Evolutionary conservation across 2,329 filamentous ascomycete species (phyloP), one percentile per base, ranked within the genome.

Genomic region (Nannizzia gypsea): DNA sequence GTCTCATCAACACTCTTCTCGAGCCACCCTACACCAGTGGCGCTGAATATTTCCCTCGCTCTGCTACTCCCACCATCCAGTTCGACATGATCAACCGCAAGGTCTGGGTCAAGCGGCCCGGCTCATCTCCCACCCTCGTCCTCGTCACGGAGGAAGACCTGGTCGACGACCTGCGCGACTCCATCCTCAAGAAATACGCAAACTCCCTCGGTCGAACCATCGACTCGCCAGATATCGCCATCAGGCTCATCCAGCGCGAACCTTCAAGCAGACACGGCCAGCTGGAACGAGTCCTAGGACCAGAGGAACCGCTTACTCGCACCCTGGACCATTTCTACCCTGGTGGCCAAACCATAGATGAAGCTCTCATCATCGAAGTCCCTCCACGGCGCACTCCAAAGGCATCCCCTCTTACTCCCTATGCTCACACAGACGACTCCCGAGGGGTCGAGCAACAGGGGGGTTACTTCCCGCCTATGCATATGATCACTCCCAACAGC

Each of bases 111-210:
- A 93, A 88, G 78, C 83, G 92, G 68, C 88, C 88, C 20, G 82
- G 86, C 64, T 88, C 86, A 61, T 96, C 92, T 60, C 85, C 92
- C 42, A 99, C 93, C 13, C 80, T 93, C 68, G 87, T 99, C 59
- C 84, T 87, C 62, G 88, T 95, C 67, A 81, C 84, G 66, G 88
- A 95, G 68, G 90, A 95, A 67, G 90, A 96, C 69, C 77, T 97
- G 67, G 91, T 97, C 60, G 93, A 99, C 72, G 92, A 96, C 74
- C 86, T 96, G 63, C 87, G 92, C 67, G 93, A 96, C 66, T 84
- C 90, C 79, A 93, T 97, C 60, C 77, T 97, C 66, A 85, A 84
- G 68, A 97, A 97, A 77, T 99, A 97, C 73, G 84, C 85, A 67
- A 97, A 99, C 74, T 95, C 90, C 13, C 80, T 99, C 26, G 92